Percentiles rank a stretch among this genome's conserved stretches.
Evolutionary conservation across 306 rosid genomes (phyloP).

Genomic region (Dryas octopetala): DNA sequence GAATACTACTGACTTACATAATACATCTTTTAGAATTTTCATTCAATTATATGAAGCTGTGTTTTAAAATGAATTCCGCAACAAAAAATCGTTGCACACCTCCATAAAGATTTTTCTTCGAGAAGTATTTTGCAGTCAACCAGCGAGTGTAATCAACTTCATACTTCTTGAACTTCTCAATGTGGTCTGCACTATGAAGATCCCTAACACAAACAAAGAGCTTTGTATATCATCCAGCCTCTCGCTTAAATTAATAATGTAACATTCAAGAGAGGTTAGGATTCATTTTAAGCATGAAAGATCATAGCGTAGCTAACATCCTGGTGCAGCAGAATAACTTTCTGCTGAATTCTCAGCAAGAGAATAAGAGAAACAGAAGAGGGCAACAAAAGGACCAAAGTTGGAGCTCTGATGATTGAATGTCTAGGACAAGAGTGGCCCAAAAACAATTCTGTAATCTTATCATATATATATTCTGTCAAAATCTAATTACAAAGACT

Average conservation of each 20-base stretch:
- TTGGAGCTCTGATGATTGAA: not conserved
- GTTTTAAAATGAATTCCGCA: not conserved
- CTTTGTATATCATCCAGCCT: not conserved
- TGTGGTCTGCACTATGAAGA: slow-evolving; percentile 23
- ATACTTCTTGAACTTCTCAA: slow-evolving; percentile 50
- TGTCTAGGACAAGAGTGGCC: not conserved
- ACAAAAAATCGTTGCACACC: slow-evolving; percentile 25
- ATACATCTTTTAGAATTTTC: not conserved
- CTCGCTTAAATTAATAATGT: not conserved
- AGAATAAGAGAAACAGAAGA: not conserved
- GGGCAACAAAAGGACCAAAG: not conserved
- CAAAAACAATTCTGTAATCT: not conserved
- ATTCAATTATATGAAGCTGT: not conserved
- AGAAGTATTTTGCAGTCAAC: slow-evolving; percentile 51
- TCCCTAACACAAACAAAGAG: slow-evolving; percentile 33
- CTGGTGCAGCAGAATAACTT: not conserved
- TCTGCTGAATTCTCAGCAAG: not conserved
- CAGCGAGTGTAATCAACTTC: slow-evolving; percentile 49
- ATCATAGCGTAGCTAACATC: not conserved
- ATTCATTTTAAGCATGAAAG: not conserved
- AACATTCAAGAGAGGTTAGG: not conserved
- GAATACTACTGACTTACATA: not conserved
- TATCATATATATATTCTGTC: not conserved
- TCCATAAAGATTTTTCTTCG: slow-evolving; percentile 49
- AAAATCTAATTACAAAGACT: not conserved